Evolutionary conservation across 495 filamentous ascomycete genomes (phyloP), one percentile per base, ranked within the genome.

Genomic region (Sordaria brevicollis): DNA sequence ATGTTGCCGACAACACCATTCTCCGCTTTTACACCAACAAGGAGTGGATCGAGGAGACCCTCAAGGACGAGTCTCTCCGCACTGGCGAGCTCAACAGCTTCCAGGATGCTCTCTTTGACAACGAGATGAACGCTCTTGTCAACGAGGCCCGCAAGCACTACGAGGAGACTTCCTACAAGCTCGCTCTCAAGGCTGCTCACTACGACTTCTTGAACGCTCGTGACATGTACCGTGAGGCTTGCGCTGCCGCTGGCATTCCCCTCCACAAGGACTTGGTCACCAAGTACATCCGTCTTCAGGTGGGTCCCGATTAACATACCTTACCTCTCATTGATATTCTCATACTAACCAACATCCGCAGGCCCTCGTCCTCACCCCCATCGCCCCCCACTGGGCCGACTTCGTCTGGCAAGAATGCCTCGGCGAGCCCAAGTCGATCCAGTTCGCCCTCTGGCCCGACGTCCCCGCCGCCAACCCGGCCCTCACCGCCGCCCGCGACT

Each of bases 371-470:
- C 72, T 82, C 19, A 86, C 89, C 9, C 89, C 90, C 35, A 89
- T 95, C 71, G 90, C 94, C 10, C 95, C 95, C 67, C 95, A 99
- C 82, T 99, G 93, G 91, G 85, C 93, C 67, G 95, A 98, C 74
- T 92, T 96, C 77, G 87, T 99, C 75, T 98, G 92, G 92, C 87
- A 89, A 39, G 93, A 97, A 79, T 85, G 97, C 11, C 89, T 99
- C 70, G 85, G 88, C 71, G 90, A 96, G 82, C 72, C 83, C 65
- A 80, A 83, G 49, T 91, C 90, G 3, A 88, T 98, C 77, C 94
- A 97, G 82, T 88, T 87, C 72, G 92, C 89, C 31, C 81, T 82
- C 71, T 99, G 88, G 85, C 95, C 95, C 66, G 79, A 83, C 31
- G 87, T 92, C 0, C 88, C 92, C 1, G 84, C 87, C 41, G 79